These are phyloP conservation scores for Citropsis articulata DNA, from an alignment of 345 rosid species.

Conservation along the genomic window DNA sequence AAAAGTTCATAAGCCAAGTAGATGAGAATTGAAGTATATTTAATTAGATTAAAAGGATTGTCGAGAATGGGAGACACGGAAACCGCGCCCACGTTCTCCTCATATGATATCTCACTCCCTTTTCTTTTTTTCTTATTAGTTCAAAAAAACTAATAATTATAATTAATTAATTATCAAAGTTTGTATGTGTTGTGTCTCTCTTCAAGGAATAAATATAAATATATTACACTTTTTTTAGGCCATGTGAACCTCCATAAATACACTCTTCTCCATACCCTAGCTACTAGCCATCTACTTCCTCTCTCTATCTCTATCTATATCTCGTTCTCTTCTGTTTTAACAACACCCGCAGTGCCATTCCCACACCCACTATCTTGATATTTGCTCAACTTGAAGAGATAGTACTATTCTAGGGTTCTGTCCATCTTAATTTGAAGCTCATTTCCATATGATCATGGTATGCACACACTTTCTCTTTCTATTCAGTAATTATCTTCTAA, in stretches of 20 bases:
- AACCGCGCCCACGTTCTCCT: slow-evolving; percentile 90
- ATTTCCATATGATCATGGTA: slow-evolving; percentile 49
- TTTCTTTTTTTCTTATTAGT: slow-evolving; percentile 8
- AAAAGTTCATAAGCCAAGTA: slow-evolving; percentile 72
- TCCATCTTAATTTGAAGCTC: slow-evolving; percentile 7
- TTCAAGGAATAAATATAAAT: slow-evolving; percentile 53
- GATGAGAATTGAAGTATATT: slow-evolving; percentile 36
- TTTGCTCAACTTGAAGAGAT: slow-evolving; percentile 12
- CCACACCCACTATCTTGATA: slow-evolving; percentile 22
- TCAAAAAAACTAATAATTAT: too few species aligned
- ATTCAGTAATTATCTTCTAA: not conserved
- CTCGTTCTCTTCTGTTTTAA: slow-evolving; percentile 12
- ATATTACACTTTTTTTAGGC: slow-evolving; percentile 20
- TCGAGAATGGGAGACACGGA: slow-evolving; percentile 69
- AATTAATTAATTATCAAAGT: not conserved
- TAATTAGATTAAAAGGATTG: slow-evolving; percentile 22
- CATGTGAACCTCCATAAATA: slow-evolving; percentile 67
- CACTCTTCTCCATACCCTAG: slow-evolving; percentile 35
- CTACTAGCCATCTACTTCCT: not conserved
- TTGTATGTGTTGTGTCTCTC: slow-evolving; percentile 11
- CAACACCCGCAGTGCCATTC: too few species aligned
- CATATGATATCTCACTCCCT: slow-evolving; percentile 29
- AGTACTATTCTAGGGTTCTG: not conserved
- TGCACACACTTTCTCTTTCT: slow-evolving; percentile 16
- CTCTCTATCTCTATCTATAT: slow-evolving; percentile 21